Base-by-base conservation (phyloP, 2,329 filamentous ascomycete species). In the Diplodia sapinea region DNA sequence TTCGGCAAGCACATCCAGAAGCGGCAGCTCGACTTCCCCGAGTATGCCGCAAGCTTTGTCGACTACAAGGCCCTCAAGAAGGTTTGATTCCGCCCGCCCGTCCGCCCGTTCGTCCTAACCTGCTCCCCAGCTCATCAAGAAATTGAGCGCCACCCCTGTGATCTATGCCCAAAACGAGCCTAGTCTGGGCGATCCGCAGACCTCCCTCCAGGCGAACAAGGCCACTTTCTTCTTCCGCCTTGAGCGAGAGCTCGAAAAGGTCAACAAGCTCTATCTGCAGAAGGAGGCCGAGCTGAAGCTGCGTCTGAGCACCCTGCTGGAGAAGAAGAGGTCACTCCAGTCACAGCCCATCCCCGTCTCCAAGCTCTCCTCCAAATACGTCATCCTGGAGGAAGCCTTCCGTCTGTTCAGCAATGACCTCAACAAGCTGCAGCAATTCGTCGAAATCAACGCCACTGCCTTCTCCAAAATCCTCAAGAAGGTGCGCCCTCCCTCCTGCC, bases 1-100 rank as follows among this genome's bases (percentile, higher is more conserved):
- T 99, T 99, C 84, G 95, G 95, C 81, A 99, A 99, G 85, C 93
- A 97, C 79, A 97, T 99, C 73, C 95, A 98, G 85, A 97, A 97
- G 85, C 91, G 94, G 79, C 95, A 99, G 86, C 92, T 99, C 76
- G 95, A 99, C 80, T 94, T 99, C 69, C 95, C 95, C 69, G 95
- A 99, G 87, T 99, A 99, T 90, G 94, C 95, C 70, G 93, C 94
- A 71, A 97, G 94, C 82, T 99, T 99, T 79, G 94, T 98, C 74
- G 97, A 99, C 82, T 99, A 99, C 85, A 99, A 99, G 83, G 94
- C 93, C 69, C 85, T 99, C 74, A 99, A 99, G 82, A 98, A 98
- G 92, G 95, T 96, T 78, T 70, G 81, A 68, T 47, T 67, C 67
- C 66, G n/a, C 17, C 29, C 29, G 49, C 49, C 56, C 43, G 52